Conservation (phyloP, 2,329 filamentous ascomycete species). For the Curvularia sp. region DNA sequence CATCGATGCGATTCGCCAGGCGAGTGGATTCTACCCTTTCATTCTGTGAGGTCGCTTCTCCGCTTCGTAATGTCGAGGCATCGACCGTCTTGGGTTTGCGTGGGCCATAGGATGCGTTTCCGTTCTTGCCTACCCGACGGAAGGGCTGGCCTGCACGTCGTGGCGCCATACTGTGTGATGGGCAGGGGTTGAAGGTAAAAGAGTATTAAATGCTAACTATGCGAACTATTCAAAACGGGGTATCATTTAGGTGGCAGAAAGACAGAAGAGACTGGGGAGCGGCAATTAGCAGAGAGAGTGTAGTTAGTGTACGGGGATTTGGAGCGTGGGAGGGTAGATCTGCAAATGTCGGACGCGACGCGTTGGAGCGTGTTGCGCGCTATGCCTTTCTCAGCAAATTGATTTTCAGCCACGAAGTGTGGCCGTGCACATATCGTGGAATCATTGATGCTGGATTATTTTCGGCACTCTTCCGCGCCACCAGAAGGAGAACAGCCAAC, state of each 20-base stretch:
- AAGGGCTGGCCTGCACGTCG: slow-evolving; percentile 52
- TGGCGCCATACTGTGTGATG: slow-evolving; percentile 51
- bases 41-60: slow-evolving; percentile 87
- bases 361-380: slow-evolving; percentile 30
- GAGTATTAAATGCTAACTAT: slow-evolving; percentile 34
- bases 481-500: slow-evolving; percentile 15
- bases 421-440: slow-evolving; percentile 20
- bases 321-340: slow-evolving; percentile 18
- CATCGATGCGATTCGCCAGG: slow-evolving; percentile 88
- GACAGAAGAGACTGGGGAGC: slow-evolving; percentile 26
- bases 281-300: slow-evolving; percentile 19
- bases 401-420: slow-evolving; percentile 31
- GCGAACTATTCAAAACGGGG: slow-evolving; percentile 34
- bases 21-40: slow-evolving; percentile 88
- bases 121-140: slow-evolving; percentile 53
- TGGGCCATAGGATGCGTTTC: slow-evolving; percentile 56
- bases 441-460: slow-evolving; percentile 36
- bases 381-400: slow-evolving; percentile 35
- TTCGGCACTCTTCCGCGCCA: slow-evolving; percentile 34
- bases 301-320: slow-evolving; percentile 20
- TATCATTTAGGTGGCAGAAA: slow-evolving; percentile 41
- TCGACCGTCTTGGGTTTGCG: slow-evolving; percentile 78
- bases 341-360: slow-evolving; percentile 31
- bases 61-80: slow-evolving; percentile 72
- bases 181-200: slow-evolving; percentile 22